Percentiles rank a stretch among this genome's conserved stretches.
phyloP scores from a whole-genome alignment of 805 yeast genomes.

The Sugiyamaella lignohabitans region DNA sequence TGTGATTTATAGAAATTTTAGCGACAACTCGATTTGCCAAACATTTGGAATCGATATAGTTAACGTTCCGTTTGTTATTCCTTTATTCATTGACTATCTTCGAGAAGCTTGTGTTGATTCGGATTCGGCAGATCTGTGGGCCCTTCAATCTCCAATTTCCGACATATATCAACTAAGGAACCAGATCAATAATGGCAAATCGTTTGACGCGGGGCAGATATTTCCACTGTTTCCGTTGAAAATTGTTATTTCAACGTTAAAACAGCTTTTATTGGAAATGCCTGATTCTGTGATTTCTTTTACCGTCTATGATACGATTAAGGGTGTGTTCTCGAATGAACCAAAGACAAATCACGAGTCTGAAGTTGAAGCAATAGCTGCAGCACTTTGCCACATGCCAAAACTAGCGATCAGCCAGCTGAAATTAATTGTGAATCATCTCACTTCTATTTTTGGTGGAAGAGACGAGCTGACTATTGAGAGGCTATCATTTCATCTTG shows the following conservation, averaged over 20 bases:
- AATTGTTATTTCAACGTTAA: slow-evolving; percentile 54
- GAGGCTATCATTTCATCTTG: slow-evolving; percentile 18
- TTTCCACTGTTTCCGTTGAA: slow-evolving; percentile 40
- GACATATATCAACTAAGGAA: slow-evolving; percentile 55
- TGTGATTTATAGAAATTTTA: slow-evolving; percentile 64
- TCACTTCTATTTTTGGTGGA: slow-evolving; percentile 1
- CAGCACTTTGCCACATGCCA: slow-evolving; percentile 23
- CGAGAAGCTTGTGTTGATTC: background rate
- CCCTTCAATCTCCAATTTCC: slow-evolving; percentile 46
- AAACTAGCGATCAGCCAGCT: slow-evolving; percentile 18
- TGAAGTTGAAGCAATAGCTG: slow-evolving; percentile 15
- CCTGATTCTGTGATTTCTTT: slow-evolving; percentile 67
- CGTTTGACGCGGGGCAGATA: slow-evolving; percentile 26
- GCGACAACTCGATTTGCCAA: slow-evolving; percentile 48
- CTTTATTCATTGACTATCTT: slow-evolving; percentile 51
- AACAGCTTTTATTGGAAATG: slow-evolving; percentile 62
- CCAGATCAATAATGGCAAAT: slow-evolving; percentile 30
- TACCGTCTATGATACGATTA: slow-evolving; percentile 56
- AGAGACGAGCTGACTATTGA: slow-evolving; percentile 1
- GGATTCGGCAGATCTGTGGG: slow-evolving; percentile 24
- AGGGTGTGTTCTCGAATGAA: slow-evolving; percentile 39
- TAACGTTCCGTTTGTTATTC: slow-evolving; percentile 57
- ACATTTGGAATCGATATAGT: slow-evolving; percentile 74
- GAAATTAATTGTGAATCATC: slow-evolving; percentile 17
- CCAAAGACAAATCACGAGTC: slow-evolving; percentile 4